Base-by-base conservation (phyloP, 306 rosid species). In the Sphenostylis stenocarpa region DNA sequence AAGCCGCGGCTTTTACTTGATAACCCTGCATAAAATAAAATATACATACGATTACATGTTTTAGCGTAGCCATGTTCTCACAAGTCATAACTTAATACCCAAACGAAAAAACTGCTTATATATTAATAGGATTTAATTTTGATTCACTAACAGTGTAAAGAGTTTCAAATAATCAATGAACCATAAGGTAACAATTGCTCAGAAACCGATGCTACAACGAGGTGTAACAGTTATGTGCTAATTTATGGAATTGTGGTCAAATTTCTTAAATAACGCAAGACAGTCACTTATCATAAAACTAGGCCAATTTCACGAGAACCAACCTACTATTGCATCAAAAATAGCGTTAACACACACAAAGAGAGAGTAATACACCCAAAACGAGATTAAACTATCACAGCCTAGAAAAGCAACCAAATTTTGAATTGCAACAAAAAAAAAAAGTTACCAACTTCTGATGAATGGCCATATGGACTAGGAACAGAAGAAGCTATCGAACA, bases 1-100 rank as follows among this genome's bases (percentile, higher is more conserved):
- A 86, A 66, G 36, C 83, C 88, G n/a, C 8, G 56, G 34, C 73
- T 75, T 85, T 79, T 87, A 77, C 88, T 81, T 3, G 98, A 90
- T 68, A 89, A 80, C 21, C 96, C 98, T 95, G 88, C 29, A 70
- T 23, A 77, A 24, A 67, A 57, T n/a, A 82, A 83, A 64, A 77
- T 39, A 36, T 39, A 61, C 73, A 64, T 17, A 66, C 39, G 78
- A 80, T 21, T 75, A 52, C 45, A 70, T 15, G 56, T 28, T 75
- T 8, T 20, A 16, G 5, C 38, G 31, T 58, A 68, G 33, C 14
- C 19, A 3, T 19, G 29, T 29, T 41, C 21, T 41, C 21, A 68
- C 3, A 68, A 78, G 5, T 33, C 63, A 17, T 29, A 41, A 21
- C 49, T 17, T 68, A 53, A 51, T 43, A 17, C 15, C 14, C 63